Conservation (phyloP, 805 yeast genomes). For the Huiozyma sinensis region DNA sequence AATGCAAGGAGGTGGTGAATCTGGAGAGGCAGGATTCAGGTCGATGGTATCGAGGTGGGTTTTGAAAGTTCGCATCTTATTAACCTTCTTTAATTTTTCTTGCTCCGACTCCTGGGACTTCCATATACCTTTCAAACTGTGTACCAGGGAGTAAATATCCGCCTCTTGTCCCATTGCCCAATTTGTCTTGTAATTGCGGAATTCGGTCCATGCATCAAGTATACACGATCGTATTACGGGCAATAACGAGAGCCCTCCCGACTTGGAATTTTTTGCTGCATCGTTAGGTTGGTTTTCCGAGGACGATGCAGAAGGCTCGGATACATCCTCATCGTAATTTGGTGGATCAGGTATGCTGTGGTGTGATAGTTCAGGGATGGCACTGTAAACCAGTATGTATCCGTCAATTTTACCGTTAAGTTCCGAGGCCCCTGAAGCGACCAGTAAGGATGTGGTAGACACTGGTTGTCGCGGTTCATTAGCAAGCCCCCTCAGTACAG, state of each 20-base stretch:
- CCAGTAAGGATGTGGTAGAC: constrained; percentile 54
- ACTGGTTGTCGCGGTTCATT: constrained; percentile 52
- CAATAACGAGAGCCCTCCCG: constrained; percentile 24
- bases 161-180: constrained; percentile 60
- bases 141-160: constrained; percentile 51
- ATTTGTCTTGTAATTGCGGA: constrained; percentile 38
- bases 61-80: constrained; percentile 24
- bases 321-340: constrained; percentile 31
- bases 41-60: constrained; percentile 25
- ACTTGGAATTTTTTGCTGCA: constrained; percentile 5
- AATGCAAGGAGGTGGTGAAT: constrained; percentile 53
- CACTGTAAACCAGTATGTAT: constrained; percentile 56
- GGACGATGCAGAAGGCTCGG: constrained; percentile 3
- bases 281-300: not conserved
- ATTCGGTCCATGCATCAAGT: constrained; percentile 68
- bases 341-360: constrained; percentile 37
- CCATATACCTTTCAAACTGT: constrained; percentile 51
- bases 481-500: constrained; percentile 50
- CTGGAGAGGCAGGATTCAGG: constrained; percentile 30
- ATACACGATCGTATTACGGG: constrained; percentile 45
- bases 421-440: constrained; percentile 73
- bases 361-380: constrained; percentile 45
- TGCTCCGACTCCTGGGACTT: constrained; percentile 26
- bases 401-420: constrained; percentile 70
- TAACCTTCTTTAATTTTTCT: constrained; percentile 23